A percentile compares a stretch with the other conserved stretches of the same genome.
These are phyloP conservation scores for Sugiyamaella novakii DNA, from an alignment of 1,139 yeast species.

Conservation along the genomic window DNA sequence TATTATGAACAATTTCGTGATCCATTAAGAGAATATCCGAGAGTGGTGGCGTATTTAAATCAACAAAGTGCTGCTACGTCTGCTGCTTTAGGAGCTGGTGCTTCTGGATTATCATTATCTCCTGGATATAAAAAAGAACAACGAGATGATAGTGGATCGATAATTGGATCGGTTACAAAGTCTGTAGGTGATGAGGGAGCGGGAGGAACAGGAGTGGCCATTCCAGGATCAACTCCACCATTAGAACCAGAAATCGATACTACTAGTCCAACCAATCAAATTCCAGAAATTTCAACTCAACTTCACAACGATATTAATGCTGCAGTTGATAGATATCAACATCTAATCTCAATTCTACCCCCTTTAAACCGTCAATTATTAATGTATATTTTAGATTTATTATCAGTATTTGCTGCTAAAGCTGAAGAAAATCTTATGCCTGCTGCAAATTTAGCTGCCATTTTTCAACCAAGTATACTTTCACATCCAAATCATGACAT, in stretches of 20 bases:
- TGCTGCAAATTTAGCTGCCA: slow-evolving; percentile 89
- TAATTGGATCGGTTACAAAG: slow-evolving; percentile 4
- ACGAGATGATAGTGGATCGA: slow-evolving; percentile 1
- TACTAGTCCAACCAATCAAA: neutral
- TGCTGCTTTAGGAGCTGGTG: slow-evolving; percentile 18
- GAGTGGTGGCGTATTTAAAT: slow-evolving; percentile 64
- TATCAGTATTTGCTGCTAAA: slow-evolving; percentile 82
- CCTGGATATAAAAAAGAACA: slow-evolving; percentile 12
- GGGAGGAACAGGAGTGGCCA: neutral
- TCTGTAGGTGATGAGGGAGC: neutral
- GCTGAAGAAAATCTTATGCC: slow-evolving; percentile 85
- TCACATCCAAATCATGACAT: slow-evolving; percentile 92
- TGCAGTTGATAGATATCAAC: slow-evolving; percentile 72
- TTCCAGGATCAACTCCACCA: neutral
- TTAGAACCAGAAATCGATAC: neutral
- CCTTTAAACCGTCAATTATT: slow-evolving; percentile 73
- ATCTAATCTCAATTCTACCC: slow-evolving; percentile 67
- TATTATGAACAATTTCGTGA: slow-evolving; percentile 78
- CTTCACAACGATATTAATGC: slow-evolving; percentile 56
- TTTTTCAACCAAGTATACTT: slow-evolving; percentile 91
- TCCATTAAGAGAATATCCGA: slow-evolving; percentile 65
- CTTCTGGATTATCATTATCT: slow-evolving; percentile 13
- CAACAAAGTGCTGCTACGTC: slow-evolving; percentile 20
- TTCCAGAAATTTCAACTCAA: slow-evolving; percentile 13
- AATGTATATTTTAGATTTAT: slow-evolving; percentile 83